Evolutionary conservation across 2,329 filamentous ascomycete species (phyloP).

Genomic region (Aspergillus udagawae): DNA sequence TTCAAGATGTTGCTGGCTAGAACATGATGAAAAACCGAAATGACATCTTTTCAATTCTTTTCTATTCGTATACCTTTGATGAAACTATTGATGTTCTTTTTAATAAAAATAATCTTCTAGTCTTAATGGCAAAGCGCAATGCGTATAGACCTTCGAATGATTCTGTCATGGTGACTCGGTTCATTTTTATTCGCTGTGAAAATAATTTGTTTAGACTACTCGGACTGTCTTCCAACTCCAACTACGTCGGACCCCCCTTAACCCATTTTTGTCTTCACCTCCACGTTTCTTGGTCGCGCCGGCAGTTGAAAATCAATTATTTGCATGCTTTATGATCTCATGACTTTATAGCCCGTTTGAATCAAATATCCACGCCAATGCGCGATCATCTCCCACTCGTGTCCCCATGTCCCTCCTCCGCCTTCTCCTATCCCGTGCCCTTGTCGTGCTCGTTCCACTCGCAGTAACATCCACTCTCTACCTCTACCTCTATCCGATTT

Average conservation of each 20-base stretch:
- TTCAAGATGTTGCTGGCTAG: background rate
- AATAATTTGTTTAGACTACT: no score
- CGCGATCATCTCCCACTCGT: background rate
- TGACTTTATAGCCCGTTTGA: background rate
- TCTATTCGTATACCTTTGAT: background rate
- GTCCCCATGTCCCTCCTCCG: conserved; percentile 51
- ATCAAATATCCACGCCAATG: conserved; percentile 1
- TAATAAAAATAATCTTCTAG: background rate
- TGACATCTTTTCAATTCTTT: background rate
- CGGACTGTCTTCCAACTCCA: background rate
- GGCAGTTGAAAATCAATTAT: background rate
- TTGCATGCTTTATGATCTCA: conserved; percentile 2
- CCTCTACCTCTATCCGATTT: conserved; percentile 82
- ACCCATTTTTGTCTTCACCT: background rate
- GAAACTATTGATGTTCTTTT: background rate
- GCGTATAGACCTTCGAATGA: background rate
- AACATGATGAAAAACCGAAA: background rate
- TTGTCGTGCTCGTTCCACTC: conserved; percentile 57
- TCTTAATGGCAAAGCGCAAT: background rate
- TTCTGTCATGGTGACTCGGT: no score
- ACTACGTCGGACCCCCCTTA: background rate
- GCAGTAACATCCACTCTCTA: conserved; percentile 68
- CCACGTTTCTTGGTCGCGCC: background rate
- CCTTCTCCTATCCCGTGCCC: conserved; percentile 42
- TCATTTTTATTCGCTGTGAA: no score